phyloP scores from a whole-genome alignment of 2,329 filamentous ascomycete genomes.

The Lecanoromycetidae sp. region DNA sequence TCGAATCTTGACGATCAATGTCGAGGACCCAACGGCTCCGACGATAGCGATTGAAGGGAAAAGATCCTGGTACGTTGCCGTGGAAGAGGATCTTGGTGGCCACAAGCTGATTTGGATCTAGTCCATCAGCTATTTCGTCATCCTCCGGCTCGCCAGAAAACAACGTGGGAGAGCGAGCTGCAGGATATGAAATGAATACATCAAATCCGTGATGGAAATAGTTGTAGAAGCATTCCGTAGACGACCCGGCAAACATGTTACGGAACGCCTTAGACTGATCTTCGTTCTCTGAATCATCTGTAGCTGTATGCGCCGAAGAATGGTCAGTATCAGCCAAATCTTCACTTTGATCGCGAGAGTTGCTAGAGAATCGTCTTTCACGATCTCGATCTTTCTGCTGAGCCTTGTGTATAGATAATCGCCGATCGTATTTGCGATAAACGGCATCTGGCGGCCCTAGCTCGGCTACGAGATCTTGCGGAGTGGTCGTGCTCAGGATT shows the following conservation, averaged over 20 bases:
- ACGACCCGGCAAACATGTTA: slow-evolving; percentile 22
- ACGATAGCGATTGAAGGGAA: slow-evolving; percentile 90
- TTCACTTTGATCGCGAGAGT: slow-evolving; percentile 26
- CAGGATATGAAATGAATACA: slow-evolving; percentile 71
- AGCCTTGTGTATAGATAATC: slow-evolving; percentile 71
- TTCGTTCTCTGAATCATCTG: slow-evolving; percentile 56
- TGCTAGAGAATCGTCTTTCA: slow-evolving; percentile 3
- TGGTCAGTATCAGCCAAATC: slow-evolving; percentile 61
- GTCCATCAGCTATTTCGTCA: slow-evolving; percentile 13
- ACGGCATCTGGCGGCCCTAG: slow-evolving; percentile 89
- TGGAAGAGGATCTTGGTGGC: slow-evolving; percentile 89
- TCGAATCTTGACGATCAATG: slow-evolving; percentile 23
- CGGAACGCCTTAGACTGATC: slow-evolving; percentile 37
- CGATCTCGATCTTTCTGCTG: slow-evolving; percentile 36
- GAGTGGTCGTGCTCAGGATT: slow-evolving; percentile 70
- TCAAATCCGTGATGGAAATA: slow-evolving; percentile 96
- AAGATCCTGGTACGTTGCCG: slow-evolving; percentile 88
- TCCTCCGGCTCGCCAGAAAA: slow-evolving; percentile 35
- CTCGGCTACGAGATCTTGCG: slow-evolving; percentile 81
- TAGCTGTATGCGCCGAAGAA: slow-evolving; percentile 58
- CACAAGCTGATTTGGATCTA: slow-evolving; percentile 54
- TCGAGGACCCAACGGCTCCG: slow-evolving; percentile 75
- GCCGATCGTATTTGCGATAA: slow-evolving; percentile 79
- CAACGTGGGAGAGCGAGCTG: slow-evolving; percentile 50
- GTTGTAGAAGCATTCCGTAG: slow-evolving; percentile 70